Conservation (phyloP, 2,329 filamentous ascomycete species). For the Neonectria punicea region DNA sequence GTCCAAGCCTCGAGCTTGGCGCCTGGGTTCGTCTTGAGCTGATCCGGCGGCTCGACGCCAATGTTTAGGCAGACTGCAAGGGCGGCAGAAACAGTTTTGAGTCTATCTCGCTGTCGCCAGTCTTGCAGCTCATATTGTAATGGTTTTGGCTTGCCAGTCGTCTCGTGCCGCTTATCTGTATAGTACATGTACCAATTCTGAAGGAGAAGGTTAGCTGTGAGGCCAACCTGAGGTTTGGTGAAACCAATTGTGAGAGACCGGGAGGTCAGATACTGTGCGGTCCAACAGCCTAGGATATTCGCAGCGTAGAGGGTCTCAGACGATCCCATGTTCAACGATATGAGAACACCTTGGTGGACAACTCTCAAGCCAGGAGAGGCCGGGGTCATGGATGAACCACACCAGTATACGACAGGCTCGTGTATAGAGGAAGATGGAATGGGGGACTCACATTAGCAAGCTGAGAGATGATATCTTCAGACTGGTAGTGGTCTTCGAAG, state of each 20-base stretch:
- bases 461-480: conserved; percentile 86
- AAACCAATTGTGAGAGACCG: not conserved
- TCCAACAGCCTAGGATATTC: not conserved
- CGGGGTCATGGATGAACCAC: not conserved
- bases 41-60: conserved; percentile 95
- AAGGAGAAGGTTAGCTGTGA: conserved; percentile 25
- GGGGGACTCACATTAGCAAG: conserved; percentile 76
- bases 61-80: conserved; percentile 96
- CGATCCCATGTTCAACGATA: not conserved
- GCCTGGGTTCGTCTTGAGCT: conserved; percentile 93
- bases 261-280: not conserved
- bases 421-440: conserved; percentile 26
- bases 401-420: not conserved
- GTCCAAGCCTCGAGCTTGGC: conserved; percentile 97
- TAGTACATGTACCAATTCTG: conserved; percentile 99
- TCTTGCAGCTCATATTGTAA: conserved; percentile 78
- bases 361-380: not conserved
- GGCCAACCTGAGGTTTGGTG: not conserved
- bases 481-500: conserved; percentile 92
- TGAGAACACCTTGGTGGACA: not conserved
- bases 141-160: conserved; percentile 85
- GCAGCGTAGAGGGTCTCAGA: not conserved
- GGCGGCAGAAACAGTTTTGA: conserved; percentile 96
- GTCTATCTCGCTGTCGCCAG: conserved; percentile 95
- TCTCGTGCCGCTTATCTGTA: conserved; percentile 97